Percentiles rank a stretch among this genome's conserved stretches.
Conservation (phyloP, 257 asterid genomes). For the Petrea volubilis region DNA sequence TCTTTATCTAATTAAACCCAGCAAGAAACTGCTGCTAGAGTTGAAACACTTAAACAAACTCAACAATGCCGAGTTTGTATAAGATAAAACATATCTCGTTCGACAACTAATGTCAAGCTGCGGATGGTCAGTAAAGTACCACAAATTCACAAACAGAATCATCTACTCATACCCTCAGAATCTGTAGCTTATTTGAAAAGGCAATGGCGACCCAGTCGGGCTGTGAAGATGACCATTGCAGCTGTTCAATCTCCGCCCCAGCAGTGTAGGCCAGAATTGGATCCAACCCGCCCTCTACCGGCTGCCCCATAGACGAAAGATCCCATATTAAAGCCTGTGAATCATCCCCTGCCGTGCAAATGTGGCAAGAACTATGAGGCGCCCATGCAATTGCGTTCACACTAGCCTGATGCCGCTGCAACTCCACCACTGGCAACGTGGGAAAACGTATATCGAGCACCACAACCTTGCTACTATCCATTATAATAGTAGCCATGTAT, state of each 20-base stretch:
- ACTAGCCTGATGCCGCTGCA: conserved; percentile 96
- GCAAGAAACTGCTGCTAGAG: conserved; percentile 28
- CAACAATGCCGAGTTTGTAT: conserved; percentile 23
- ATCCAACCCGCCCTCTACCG: conserved; percentile 91
- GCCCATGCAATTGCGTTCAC: conserved; percentile 99
- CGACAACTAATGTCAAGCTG: conserved; percentile 33
- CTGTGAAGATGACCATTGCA: conserved; percentile 96
- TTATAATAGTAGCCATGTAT: conserved; percentile 96
- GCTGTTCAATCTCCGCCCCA: conserved; percentile 95
- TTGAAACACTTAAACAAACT: conserved; percentile 29
- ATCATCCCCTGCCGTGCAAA: conserved; percentile 97
- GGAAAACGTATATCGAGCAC: conserved; percentile 92
- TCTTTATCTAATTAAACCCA: not conserved
- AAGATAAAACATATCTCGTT: conserved; percentile 12
- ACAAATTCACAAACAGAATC: conserved; percentile 32
- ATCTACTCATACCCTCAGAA: conserved; percentile 85
- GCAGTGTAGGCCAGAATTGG: conserved; percentile 96
- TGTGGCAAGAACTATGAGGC: conserved; percentile 97
- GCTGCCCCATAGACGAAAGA: conserved; percentile 91
- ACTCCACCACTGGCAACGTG: conserved; percentile 87
- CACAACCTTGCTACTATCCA: conserved; percentile 93
- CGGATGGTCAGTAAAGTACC: conserved; percentile 34
- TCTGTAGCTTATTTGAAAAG: conserved; percentile 93
- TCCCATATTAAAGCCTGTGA: conserved; percentile 99
- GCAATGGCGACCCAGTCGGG: conserved; percentile 99